Percentiles rank a stretch among this genome's conserved stretches.
Conservation (phyloP, 148 eudicot genomes). For the Vaccinium darrowii region DNA sequence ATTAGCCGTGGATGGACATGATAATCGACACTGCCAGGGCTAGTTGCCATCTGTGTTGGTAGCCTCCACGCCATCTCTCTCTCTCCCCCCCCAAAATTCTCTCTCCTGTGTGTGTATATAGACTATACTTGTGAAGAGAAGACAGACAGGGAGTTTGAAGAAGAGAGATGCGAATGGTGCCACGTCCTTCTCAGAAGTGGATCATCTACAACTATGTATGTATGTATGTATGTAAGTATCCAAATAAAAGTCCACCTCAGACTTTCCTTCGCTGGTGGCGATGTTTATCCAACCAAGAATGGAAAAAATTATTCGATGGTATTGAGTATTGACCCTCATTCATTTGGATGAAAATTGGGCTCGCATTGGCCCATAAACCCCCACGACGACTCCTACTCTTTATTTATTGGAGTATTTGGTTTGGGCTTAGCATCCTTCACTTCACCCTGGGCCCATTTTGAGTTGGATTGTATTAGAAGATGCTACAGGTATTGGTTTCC, state of each 20-base stretch:
- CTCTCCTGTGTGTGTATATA: not conserved
- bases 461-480: not conserved
- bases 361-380: too few relatives aligned
- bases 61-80: conserved; percentile 53
- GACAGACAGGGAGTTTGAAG: not conserved
- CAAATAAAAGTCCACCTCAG: conserved; percentile 9
- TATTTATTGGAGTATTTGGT: not conserved
- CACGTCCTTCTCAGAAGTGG: conserved; percentile 54
- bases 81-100: not conserved
- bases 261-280: not conserved
- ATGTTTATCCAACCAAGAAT: too few relatives aligned
- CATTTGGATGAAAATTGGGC: not conserved
- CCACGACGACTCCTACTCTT: too few relatives aligned
- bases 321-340: too few relatives aligned
- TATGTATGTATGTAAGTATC: not conserved
- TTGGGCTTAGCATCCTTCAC: not conserved
- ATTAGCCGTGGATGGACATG: not conserved
- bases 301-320: too few relatives aligned
- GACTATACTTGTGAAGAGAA: not conserved
- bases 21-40: conserved; percentile 33
- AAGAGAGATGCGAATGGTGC: conserved; percentile 39
- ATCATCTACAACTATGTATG: not conserved
- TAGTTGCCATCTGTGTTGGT: conserved; percentile 41
- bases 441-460: not conserved
- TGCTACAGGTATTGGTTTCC: not conserved